Evolutionary conservation across 257 asterid genomes (phyloP).

Genomic region (Rhazya stricta): DNA sequence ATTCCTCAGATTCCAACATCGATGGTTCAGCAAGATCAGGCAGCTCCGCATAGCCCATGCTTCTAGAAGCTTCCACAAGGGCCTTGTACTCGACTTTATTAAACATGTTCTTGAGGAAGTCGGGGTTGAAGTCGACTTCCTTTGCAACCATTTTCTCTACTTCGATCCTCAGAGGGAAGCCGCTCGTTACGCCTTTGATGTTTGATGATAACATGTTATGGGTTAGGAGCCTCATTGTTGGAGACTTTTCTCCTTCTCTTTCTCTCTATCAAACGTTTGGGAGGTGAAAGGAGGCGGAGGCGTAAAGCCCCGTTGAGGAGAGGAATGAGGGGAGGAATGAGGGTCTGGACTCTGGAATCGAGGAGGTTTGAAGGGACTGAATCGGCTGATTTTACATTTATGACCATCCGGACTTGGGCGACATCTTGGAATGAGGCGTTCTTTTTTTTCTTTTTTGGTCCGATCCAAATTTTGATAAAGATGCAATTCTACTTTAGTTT

Average conservation of each 20-base stretch:
- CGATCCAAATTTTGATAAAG: neutral
- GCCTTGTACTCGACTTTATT: conserved; percentile 73
- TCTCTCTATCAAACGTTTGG: no score
- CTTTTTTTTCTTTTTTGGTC: neutral
- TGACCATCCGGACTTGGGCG: neutral
- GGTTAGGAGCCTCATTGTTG: conserved; percentile 71
- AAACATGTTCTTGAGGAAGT: conserved; percentile 74
- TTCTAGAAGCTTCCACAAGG: conserved; percentile 60
- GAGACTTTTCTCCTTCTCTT: neutral
- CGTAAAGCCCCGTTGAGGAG: neutral
- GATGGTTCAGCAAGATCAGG: conserved; percentile 63
- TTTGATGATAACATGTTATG: conserved; percentile 86
- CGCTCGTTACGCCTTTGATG: conserved; percentile 73
- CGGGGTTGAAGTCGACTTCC: conserved; percentile 57
- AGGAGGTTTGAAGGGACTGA: neutral
- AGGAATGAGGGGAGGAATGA: neutral
- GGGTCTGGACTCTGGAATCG: neutral
- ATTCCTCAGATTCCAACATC: conserved; percentile 73
- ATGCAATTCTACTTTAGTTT: neutral
- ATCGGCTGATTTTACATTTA: neutral
- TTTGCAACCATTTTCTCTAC: conserved; percentile 57
- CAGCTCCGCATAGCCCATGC: conserved; percentile 68
- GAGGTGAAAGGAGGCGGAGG: no score
- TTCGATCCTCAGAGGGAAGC: conserved; percentile 67
- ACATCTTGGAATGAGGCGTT: neutral